Base-by-base conservation (phyloP, 768 basidiomycete species). In the Lentinula detonsa region DNA sequence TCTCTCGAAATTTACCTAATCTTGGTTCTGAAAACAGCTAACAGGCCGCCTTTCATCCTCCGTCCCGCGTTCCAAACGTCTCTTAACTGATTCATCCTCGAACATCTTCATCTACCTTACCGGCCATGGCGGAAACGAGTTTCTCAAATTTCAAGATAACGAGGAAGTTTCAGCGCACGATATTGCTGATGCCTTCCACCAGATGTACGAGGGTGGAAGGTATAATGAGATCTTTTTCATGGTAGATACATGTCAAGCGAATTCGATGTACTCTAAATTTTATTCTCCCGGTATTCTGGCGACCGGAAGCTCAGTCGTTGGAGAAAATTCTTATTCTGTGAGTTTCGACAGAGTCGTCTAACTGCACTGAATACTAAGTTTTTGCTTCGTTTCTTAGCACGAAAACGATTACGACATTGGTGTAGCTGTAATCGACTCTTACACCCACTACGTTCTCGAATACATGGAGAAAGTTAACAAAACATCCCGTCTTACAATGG, bases 71-170 rank as follows among this genome's bases (percentile, higher is more conserved):
- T 93, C 91, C 0, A 98, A 99, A 68, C 89, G 96, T 15, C 83
- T 99, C 3, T 78, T 97, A 43, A 89, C 93, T 0, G 95, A 99
- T 67, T 89, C 93, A 60, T 78, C 85, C 33, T 94, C 91, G 5
- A 98, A 98, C 68, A 80, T 99, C 62, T 98, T 98, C 69, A 86
- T 99, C 18, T 98, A 97, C 73, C 91, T 98, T 93, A 96, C 97
- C 0, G 97, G 97, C 0, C 97, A 98, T 66, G 97, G 97, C 11
- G 97, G 97, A 0, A 91, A 96, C 67, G 97, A 97, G 72, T 99
- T 98, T 71, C 84, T 99, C 69, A 98, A 99, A 72, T 98, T 99
- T 72, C 97, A 99, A 70, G 97, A 99, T 70, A 95, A 91, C 71
- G 97, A 98, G 73, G 97, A 99, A 72, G 93, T 98, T 67, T 93